Percentiles rank a stretch among this genome's conserved stretches.
phyloP scores from a whole-genome alignment of 2,329 filamentous ascomycete genomes.

The Colletotrichum gloeosporioides region DNA sequence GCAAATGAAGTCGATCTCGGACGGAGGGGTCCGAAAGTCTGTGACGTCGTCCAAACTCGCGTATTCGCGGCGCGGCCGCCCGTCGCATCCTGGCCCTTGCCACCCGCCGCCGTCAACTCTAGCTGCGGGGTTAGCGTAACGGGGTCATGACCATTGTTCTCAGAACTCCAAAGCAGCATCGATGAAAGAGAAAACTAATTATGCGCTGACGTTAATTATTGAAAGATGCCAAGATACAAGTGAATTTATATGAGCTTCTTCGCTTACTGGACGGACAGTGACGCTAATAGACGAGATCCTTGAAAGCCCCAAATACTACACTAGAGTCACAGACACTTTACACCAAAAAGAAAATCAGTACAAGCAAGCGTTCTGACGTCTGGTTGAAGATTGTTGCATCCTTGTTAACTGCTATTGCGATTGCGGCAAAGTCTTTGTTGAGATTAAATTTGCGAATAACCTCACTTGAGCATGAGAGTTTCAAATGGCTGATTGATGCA shows the following conservation, averaged over 20 bases:
- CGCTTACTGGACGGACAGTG: background rate
- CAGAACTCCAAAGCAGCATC: background rate
- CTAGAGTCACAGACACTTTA: background rate
- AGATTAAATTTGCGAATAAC: background rate
- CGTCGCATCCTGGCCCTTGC: background rate
- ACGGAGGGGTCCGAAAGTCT: background rate
- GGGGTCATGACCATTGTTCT: background rate
- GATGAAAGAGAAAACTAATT: background rate
- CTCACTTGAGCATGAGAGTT: background rate
- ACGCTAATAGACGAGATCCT: background rate
- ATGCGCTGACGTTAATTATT: background rate
- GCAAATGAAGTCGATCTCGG: background rate
- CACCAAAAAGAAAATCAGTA: fast-evolving
- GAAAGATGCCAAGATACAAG: fast-evolving
- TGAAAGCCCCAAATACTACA: background rate
- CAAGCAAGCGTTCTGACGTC: fast-evolving
- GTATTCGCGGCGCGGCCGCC: background rate
- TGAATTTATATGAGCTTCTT: background rate
- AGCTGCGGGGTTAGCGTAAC: background rate
- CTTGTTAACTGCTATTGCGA: background rate
- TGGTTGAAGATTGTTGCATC: background rate
- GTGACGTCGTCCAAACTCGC: slow-evolving; percentile 1
- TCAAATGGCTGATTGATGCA: background rate
- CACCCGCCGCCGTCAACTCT: background rate
- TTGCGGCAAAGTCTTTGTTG: background rate